Evolutionary conservation across 1,139 yeast species (phyloP), one percentile per base, ranked within the genome.

Genomic region (Candida tetrigidarum): DNA sequence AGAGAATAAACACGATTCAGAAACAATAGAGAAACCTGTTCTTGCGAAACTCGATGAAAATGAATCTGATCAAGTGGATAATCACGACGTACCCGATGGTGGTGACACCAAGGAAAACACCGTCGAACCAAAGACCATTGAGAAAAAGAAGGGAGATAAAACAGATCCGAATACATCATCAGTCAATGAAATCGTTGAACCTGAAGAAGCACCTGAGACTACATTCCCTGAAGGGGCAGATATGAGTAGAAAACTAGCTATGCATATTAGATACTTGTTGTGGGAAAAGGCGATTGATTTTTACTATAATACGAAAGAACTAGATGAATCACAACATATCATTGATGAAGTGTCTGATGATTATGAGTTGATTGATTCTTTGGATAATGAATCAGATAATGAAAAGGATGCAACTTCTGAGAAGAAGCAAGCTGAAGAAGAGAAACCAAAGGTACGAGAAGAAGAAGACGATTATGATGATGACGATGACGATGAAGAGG

Each of bases 231-330:
- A 71, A 61, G 89, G 76, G 22, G 58, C 53, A 56, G 72, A 58
- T 19, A 76, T 84, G 40, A 67, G 82, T 12, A 78, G 78, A 45
- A 69, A 76, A 44, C 64, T 86, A 39, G 84, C 90, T 3, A 66
- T 86, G 43, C 86, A 83, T 51, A 65, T 86, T 29, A 69, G 93
- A 53, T 86, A 85, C 53, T 74, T 86, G 15, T 66, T 86, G 20
- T 86, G 89, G 82, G 92, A 86, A 54, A 83, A 81, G 56, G 93
- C 91, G 5, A 76, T 86, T 12, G 88, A 84, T 57, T 71, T 65
- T 44, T 73, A 69, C 52, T 81, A 71, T 50, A 56, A 57, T 36
- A 55, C 66, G 23, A 56, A 61, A 41, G 64, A 59, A 29, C 62
- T 64, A 43, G 69, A 64, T 43, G 59, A 60, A 28, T 60, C 68